A percentile compares a stretch with the other conserved stretches of the same genome.
Evolutionary conservation across 805 yeast species (phyloP).

Genomic region (Candida wancherniae): DNA sequence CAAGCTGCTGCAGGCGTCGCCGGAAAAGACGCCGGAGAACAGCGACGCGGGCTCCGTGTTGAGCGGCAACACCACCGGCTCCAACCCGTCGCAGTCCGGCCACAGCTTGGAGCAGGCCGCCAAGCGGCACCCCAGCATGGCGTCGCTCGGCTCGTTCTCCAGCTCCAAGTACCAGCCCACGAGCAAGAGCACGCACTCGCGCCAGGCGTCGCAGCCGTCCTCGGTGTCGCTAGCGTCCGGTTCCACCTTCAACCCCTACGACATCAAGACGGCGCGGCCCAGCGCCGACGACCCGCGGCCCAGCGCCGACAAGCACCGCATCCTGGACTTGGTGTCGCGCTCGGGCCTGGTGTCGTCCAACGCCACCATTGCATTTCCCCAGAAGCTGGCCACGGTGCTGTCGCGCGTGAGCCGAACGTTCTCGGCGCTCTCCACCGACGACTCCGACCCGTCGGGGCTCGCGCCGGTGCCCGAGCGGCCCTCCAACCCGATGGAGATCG

Average conservation of each 20-base stretch:
- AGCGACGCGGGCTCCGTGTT: conserved; percentile 31
- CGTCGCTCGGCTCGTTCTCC: conserved; percentile 6
- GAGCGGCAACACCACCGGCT: conserved; percentile 6
- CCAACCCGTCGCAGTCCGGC: background rate
- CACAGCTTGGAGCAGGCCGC: conserved; percentile 3
- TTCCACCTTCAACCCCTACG: conserved; percentile 35
- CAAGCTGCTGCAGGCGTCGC: background rate
- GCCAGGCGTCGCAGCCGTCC: conserved; percentile 23
- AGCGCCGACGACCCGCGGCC: conserved; percentile 7
- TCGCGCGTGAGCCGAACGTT: conserved; percentile 2
- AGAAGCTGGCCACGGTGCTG: conserved; percentile 7
- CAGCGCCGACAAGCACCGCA: conserved; percentile 2
- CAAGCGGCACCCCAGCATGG: conserved; percentile 9
- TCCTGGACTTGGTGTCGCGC: conserved; percentile 6
- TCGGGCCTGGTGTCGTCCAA: conserved; percentile 5
- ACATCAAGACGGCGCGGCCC: conserved; percentile 17
- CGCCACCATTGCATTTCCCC: conserved; percentile 4
- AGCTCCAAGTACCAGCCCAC: conserved; percentile 6
- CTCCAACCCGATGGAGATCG: conserved; percentile 57
- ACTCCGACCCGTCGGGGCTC: conserved; percentile 1
- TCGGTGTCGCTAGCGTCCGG: conserved; percentile 18
- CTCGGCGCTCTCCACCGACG: conserved; percentile 1
- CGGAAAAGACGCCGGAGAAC: conserved; percentile 20
- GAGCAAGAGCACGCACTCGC: conserved; percentile 21
- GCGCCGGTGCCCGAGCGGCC: conserved; percentile 51